phyloP scores from a whole-genome alignment of 2,329 filamentous ascomycete species.

The Talaromyces sp. region DNA sequence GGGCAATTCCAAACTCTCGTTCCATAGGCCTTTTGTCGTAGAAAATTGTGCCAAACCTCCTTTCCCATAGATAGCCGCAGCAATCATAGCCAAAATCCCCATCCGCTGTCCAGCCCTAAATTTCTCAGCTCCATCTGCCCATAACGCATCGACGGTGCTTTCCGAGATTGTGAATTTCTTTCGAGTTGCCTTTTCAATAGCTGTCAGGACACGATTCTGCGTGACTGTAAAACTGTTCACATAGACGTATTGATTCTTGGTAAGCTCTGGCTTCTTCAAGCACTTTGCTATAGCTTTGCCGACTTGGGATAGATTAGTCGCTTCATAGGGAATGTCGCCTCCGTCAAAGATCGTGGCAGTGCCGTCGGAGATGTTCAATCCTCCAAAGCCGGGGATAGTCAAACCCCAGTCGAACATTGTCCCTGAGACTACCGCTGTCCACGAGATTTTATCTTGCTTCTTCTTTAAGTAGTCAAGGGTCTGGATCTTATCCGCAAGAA shows the following conservation, averaged over 20 bases:
- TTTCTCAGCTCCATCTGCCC: background rate
- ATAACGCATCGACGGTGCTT: background rate
- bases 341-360: conserved; percentile 25
- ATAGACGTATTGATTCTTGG: conserved; percentile 14
- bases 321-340: conserved; percentile 19
- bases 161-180: conserved; percentile 7
- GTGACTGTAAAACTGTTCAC: conserved; percentile 16
- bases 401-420: conserved; percentile 18
- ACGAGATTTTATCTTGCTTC: conserved; percentile 20
- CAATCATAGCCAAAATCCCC: conserved; percentile 5
- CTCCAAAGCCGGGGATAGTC: conserved; percentile 30
- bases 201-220: conserved; percentile 10
- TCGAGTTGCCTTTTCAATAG: conserved; percentile 15
- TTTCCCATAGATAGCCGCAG: conserved; percentile 4
- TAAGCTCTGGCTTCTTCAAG: conserved; percentile 15
- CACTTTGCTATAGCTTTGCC: conserved; percentile 21
- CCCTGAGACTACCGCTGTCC: conserved; percentile 16
- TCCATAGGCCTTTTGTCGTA: conserved; percentile 2
- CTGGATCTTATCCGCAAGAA: conserved; percentile 16
- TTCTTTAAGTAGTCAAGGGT: conserved; percentile 16
- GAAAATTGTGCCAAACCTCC: background rate
- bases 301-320: conserved; percentile 21
- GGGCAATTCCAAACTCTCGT: background rate
- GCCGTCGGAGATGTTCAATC: conserved; percentile 30
- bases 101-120: background rate